Evolutionary conservation across 2,329 filamentous ascomycete genomes (phyloP).

Genomic region (Harringtonia lauricola): DNA sequence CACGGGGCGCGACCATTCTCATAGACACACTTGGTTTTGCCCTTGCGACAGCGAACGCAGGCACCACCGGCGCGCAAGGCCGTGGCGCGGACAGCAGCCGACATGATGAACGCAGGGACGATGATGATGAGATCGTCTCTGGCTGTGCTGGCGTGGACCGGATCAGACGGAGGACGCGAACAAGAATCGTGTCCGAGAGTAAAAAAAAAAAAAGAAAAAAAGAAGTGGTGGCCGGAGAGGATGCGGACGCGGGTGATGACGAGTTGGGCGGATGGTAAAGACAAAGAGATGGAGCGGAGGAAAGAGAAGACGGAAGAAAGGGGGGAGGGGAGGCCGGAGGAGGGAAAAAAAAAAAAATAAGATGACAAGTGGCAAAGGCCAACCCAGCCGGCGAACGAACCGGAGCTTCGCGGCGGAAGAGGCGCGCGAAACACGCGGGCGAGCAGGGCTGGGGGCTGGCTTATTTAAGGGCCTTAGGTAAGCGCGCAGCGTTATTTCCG

Average conservation of each 20-base stretch:
- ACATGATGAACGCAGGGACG: too few species aligned
- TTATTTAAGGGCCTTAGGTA: too few species aligned
- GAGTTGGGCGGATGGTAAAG: too few species aligned
- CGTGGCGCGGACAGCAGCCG: constrained; percentile 42
- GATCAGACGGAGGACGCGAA: too few species aligned
- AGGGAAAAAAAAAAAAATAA: neutral
- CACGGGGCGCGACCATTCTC: constrained; percentile 51
- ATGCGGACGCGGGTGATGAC: neutral
- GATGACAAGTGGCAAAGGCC: too few species aligned
- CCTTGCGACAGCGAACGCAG: constrained; percentile 52
- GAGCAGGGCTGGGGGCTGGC: too few species aligned
- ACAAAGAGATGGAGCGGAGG: neutral
- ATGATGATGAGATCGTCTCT: too few species aligned
- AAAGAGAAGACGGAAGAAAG: neutral
- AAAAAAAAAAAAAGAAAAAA: too few species aligned
- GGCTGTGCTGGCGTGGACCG: too few species aligned
- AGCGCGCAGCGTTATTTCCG: too few species aligned
- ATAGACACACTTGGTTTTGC: constrained; percentile 54
- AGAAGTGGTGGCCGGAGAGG: neutral
- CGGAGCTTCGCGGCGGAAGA: neutral
- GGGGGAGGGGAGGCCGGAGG: neutral
- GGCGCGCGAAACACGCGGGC: neutral
- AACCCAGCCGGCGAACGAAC: too few species aligned
- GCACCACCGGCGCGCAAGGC: constrained; percentile 50
- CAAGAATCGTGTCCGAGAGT: too few species aligned